Percentiles rank a stretch among this genome's conserved stretches.
Conservation (phyloP, 805 yeast genomes). For the Metschnikowia cerradonensis region DNA sequence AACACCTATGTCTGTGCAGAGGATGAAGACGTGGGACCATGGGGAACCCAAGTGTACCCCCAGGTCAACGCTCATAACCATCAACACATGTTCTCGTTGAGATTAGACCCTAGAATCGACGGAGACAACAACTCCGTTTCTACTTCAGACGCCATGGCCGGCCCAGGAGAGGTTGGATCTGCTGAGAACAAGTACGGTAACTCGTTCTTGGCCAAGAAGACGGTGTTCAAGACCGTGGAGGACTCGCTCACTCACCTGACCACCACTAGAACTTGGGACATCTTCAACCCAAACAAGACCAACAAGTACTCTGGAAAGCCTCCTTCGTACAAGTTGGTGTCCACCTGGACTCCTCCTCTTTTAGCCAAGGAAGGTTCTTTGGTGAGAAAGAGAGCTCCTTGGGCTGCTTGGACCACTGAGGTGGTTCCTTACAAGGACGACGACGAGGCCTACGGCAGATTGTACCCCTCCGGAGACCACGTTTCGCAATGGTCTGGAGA, state of each 20-base stretch:
- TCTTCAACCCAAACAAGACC: conserved; percentile 65
- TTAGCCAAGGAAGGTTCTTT: conserved; percentile 71
- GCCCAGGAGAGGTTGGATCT: conserved; percentile 59
- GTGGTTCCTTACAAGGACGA: conserved; percentile 69
- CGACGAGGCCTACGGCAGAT: conserved; percentile 47
- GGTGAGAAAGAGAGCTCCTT: conserved; percentile 77
- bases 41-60: conserved; percentile 81
- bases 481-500: conserved; percentile 75
- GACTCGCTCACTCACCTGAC: conserved; percentile 62
- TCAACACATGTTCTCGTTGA: conserved; percentile 75
- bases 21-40: conserved; percentile 65
- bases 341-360: conserved; percentile 68
- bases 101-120: conserved; percentile 78
- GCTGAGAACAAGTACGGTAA: conserved; percentile 75
- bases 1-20: conserved; percentile 66
- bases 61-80: conserved; percentile 81
- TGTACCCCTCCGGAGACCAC: conserved; percentile 78
- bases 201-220: conserved; percentile 63
- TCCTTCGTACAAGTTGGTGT: conserved; percentile 70
- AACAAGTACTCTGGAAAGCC: conserved; percentile 73
- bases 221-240: conserved; percentile 62
- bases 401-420: conserved; percentile 65
- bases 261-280: conserved; percentile 73
- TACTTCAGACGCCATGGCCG: conserved; percentile 57
- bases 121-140: conserved; percentile 77